Evolutionary conservation across 2,329 filamentous ascomycete genomes (phyloP), one percentile per base, ranked within the genome.

Genomic region (Aspergillus costaricaensis): DNA sequence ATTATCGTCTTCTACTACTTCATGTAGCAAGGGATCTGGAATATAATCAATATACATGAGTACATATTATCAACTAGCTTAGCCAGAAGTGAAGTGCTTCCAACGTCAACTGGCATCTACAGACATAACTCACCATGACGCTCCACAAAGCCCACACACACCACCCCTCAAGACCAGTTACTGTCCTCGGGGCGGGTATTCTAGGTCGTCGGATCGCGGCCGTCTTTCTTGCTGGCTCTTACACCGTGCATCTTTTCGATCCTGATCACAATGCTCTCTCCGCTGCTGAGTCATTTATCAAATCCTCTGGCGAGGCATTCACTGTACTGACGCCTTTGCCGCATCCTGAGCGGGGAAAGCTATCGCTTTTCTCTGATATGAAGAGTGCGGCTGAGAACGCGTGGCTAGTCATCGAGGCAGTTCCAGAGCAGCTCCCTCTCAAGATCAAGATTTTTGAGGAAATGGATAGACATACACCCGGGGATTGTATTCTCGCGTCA

Each of bases 331-430:
- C 62, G 5, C 58, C 64, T 17, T 55, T 62, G 1, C 25, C 47
- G 2, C 58, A 72, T 19, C 71, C 72, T 41, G 27, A 57, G 0
- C 62, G 58, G n/a, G 80, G 78, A 0, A 67, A 59, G 1, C 70
- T 74, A 1, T 59, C 67, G 8, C 75, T 73, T 0, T 76, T 78
- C 36, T 70, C 75, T 1, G 75, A 79, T 21, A 66, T 84, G 1
- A 61, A 70, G 6, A 44, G 65, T 0, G 79, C 82, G 0, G 78
- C 85, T 3, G 59, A 70, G 0, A 69, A 81, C 50, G 78, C 82
- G 2, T 86, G 81, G 83, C 71, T 85, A 7, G 80, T 84, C 14
- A 76, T 85, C 53, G 83, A 85, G 69, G 81, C 79, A 14, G 77
- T 85, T 0, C 83, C 82, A 0, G 84, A 85, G 65, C 78, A 75